Base-by-base conservation (phyloP, 192 early-diverging fungal species). In the Gamsiella multidivaricata region DNA sequence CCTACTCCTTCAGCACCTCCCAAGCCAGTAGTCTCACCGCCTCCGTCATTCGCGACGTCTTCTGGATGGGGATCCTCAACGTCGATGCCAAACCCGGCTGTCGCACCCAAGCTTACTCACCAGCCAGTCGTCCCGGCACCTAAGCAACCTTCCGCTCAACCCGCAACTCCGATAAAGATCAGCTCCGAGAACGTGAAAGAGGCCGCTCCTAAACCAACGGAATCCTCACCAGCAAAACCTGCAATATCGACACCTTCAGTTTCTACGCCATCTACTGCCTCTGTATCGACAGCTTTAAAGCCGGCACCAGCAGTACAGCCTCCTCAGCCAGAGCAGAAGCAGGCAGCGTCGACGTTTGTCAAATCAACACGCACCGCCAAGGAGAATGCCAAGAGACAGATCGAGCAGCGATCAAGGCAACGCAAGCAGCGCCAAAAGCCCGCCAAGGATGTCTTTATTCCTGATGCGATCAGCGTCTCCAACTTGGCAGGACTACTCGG, bases 401-500 rank as follows among this genome's bases (percentile, higher is more conserved):
- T 78, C 5, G 74, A 61, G 31, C 65, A 64, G 43, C 42, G 65
- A 31, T 66, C 72, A n/a, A 62, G 31, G 54, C 26, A 58, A 39
- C 54, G 62, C 23, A 64, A 45, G 53, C 65, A 63, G 29, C 34
- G 42, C 10, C 54, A 69, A 37, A 84, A 88, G 37, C 52, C 81
- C 8, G 63, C 82, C 52, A 83, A 74, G 61, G 92, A 96, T 65
- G 83, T 97, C 18, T 85, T 86, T 57, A 81, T 98, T 50, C 94
- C 92, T 2, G 88, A 94, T 9, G 90, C 90, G 15, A 90, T 97
- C 60, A 94, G 87, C 22, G 92, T 97, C 10, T 89, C 92, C 11
- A 92, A 94, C 50, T 69, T 98, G 56, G 90, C 93, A 14, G 85
- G 89, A 60, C 79, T 97, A 20, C 66, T 98, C 23, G 92, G 91